Conservation (phyloP, 2,329 filamentous ascomycete species). For the Botrytis squamosa region DNA sequence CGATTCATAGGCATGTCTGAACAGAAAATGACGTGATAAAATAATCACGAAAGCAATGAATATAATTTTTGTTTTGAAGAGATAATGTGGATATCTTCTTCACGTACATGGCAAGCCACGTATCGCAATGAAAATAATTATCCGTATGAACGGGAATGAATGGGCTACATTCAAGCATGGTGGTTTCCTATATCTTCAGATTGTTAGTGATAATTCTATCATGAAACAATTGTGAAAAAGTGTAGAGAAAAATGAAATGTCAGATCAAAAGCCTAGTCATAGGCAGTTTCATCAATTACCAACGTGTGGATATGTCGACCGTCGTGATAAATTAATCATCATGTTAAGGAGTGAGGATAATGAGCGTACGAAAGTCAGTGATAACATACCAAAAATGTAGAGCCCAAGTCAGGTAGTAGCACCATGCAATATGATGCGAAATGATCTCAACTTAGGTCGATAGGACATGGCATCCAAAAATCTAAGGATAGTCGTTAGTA, state of each 20-base stretch:
- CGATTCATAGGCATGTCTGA: not conserved
- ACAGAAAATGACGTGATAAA: not conserved
- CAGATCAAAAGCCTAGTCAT: conserved; percentile 63
- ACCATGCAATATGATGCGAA: not conserved
- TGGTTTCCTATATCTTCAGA: not conserved
- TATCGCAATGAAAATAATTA: conserved; percentile 20
- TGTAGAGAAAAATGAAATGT: conserved; percentile 28
- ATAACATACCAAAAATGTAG: conserved; percentile 25
- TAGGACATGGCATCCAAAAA: not conserved
- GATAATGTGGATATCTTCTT: conserved; percentile 9
- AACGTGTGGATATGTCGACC: conserved; percentile 75
- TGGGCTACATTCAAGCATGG: not conserved
- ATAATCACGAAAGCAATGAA: not conserved
- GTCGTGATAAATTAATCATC: conserved; percentile 82
- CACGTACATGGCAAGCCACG: conserved; percentile 19
- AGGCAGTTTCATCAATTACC: conserved; percentile 76
- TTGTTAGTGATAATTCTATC: not conserved
- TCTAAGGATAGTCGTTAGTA: conserved; percentile 25
- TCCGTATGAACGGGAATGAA: not conserved
- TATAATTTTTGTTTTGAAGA: not conserved
- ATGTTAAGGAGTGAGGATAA: conserved; percentile 45
- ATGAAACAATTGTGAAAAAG: not conserved
- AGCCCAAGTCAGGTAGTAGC: too few species aligned
- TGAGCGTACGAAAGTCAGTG: conserved; percentile 2
- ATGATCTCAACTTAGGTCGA: not conserved